Percentiles rank a stretch among this genome's conserved stretches.
Conservation (phyloP, 345 rosid species). For the Brassica incana region DNA sequence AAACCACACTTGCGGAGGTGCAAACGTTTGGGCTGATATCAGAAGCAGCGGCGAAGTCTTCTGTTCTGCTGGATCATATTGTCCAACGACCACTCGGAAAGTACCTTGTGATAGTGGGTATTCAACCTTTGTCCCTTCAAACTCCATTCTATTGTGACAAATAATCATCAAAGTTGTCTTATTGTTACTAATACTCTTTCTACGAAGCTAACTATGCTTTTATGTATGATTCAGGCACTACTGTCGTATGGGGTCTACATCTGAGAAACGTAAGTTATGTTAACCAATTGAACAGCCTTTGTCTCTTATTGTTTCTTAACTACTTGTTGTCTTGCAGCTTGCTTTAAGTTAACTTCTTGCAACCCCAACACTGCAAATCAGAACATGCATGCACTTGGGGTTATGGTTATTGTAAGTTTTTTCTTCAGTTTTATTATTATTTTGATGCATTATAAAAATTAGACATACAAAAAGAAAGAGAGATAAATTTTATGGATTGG, state of each 20-base stretch:
- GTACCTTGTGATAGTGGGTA: slow-evolving; percentile 61
- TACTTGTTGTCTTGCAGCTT: slow-evolving; percentile 55
- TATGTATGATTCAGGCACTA: slow-evolving; percentile 60
- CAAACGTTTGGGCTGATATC: slow-evolving; percentile 89
- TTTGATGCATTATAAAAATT: too few species aligned
- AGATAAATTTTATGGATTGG: too few species aligned
- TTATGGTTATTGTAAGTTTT: slow-evolving; percentile 78
- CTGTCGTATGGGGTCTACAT: slow-evolving; percentile 80
- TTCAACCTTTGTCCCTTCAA: slow-evolving; percentile 31
- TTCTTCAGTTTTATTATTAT: neutral
- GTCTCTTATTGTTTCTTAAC: slow-evolving; percentile 22
- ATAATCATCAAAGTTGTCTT: neutral
- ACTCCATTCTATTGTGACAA: neutral
- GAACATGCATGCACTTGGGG: slow-evolving; percentile 77
- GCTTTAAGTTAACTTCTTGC: slow-evolving; percentile 79
- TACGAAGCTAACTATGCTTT: neutral
- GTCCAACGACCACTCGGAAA: slow-evolving; percentile 51
- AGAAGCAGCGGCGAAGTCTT: slow-evolving; percentile 65
- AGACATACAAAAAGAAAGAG: too few species aligned
- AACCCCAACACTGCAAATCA: slow-evolving; percentile 64
- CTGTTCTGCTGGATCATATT: slow-evolving; percentile 66
- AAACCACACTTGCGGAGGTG: slow-evolving; percentile 92
- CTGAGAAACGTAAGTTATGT: slow-evolving; percentile 54
- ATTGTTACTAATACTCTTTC: neutral
- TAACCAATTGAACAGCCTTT: neutral